Base-by-base conservation (phyloP, 176 grass and related monocot genomes). In the Rhipidocladum racemiflorum region DNA sequence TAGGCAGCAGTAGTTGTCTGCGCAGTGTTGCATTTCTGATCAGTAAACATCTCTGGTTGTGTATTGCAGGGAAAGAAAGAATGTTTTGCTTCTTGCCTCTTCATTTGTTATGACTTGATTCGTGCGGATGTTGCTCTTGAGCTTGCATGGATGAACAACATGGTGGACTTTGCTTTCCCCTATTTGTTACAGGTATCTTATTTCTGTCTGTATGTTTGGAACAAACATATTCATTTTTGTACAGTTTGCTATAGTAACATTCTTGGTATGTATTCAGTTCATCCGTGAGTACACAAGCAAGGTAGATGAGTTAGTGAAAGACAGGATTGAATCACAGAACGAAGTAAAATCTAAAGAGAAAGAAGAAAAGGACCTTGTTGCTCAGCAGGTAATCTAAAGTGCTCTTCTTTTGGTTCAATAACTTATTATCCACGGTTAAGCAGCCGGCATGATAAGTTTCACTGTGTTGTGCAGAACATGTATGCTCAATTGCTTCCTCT, bases 61-160 rank as follows among this genome's bases (percentile, higher is more conserved):
- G 43, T 72, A 50, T 80, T 84, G 62, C 90, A 99, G 96, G 96
- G 96, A 28, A 99, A 99, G 96, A 99, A 93, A 78, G 96, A 99
- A 83, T 99, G 96, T 55, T 99, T 99, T 93, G 92, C 96, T 69
- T 92, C 96, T 13, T 95, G 93, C 83, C 96, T 99, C 54, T 99
- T 99, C 84, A 91, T 99, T 85, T 99, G 96, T 45, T 99, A 99
- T n/a, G 93, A 99, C 51, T 84, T 99, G 83, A 95, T 99, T 56
- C 89, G 96, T 7, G 88, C 93, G 1, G 96, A 99, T 90, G 91
- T 99, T 69, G 93, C 89, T 44, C 93, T 99, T 83, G 96, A 99
- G 89, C 96, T 95, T 87, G 96, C 96, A 50, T 99, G 96, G 93
- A 91, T 93, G 80, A 99, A 95, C 68, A 94, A 94, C 75, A 93